Base-by-base conservation (phyloP, 257 asterid species). In the Apocynum venetum region DNA sequence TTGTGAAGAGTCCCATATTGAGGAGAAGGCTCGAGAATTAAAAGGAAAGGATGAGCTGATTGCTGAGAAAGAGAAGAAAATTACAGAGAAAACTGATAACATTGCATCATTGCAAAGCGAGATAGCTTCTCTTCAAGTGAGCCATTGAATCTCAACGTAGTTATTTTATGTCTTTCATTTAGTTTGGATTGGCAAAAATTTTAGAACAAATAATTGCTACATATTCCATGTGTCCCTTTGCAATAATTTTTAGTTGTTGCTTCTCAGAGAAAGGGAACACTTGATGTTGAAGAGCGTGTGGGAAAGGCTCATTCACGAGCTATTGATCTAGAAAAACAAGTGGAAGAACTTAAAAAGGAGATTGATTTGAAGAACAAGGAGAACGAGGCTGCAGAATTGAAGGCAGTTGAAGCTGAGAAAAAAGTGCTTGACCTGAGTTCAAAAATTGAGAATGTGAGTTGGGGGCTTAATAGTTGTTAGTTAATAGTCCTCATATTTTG, bases 241-340 rank as follows among this genome's bases (percentile, higher is more conserved):
- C 76, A 55, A 41, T 69, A 74, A 25, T 53, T 56, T 77, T 63
- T 2, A 41, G 68, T 80, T 77, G 82, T 44, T 75, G 20, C 79
- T 70, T 82, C 76, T 35, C 63, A 89, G 96, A 79, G 84, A 77
- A 92, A 90, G 72, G 92, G 90, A 74, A 88, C 85, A 43, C 20
- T 76, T 77, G 91, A 84, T 80, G 88, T 91, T 31, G 83, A 89
- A 60, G 96, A 93, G 81, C 87, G 87, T 79, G 86, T 88, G 76
- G 89, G 84, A 43, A 90, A 88, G 89, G 97, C 94, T 75, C 93
- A 87, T 63, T 96, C 89, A 83, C 89, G 84, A 73, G 94, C 90
- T 79, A 87, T 38, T 61, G 96, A 89, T 64, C 82, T 94, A 87
- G 97, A 91, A 80, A 86, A 88, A 79, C 90, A 83, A 81, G 88